Conservation (phyloP, 2,329 filamentous ascomycete species). For the Xylariaceae sp. region DNA sequence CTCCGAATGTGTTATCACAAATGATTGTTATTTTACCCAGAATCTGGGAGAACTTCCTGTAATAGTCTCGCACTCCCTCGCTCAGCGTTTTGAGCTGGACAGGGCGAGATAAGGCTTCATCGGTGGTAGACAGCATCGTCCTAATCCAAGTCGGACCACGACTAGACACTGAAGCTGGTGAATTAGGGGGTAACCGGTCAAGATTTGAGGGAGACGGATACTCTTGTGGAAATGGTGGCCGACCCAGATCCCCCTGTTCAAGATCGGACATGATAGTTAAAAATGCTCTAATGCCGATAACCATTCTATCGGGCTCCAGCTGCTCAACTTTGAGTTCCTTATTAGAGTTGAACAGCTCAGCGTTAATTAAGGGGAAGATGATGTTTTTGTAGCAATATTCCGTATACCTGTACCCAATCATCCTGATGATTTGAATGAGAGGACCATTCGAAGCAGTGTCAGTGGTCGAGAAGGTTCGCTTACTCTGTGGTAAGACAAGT, state of each 20-base stretch:
- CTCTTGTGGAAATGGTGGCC: slow-evolving; percentile 84
- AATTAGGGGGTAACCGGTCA: slow-evolving; percentile 55
- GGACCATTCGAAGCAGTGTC: slow-evolving; percentile 87
- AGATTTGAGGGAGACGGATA: slow-evolving; percentile 50
- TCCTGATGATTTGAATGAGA: slow-evolving; percentile 89
- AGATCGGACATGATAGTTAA: slow-evolving; percentile 91
- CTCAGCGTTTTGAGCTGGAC: slow-evolving; percentile 69
- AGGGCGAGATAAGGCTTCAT: slow-evolving; percentile 72
- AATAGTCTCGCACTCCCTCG: slow-evolving; percentile 83
- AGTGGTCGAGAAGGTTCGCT: slow-evolving; percentile 80
- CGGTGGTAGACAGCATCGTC: slow-evolving; percentile 48
- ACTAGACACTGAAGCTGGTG: slow-evolving; percentile 55
- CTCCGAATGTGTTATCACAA: slow-evolving; percentile 96
- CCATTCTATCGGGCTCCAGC: slow-evolving; percentile 93
- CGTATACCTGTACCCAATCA: slow-evolving; percentile 91
- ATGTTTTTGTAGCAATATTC: slow-evolving; percentile 92
- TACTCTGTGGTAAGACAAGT: slow-evolving; percentile 80
- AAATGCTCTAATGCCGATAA: slow-evolving; percentile 95
- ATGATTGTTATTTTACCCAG: slow-evolving; percentile 94
- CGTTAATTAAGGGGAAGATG: slow-evolving; percentile 95
- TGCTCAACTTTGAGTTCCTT: slow-evolving; percentile 87
- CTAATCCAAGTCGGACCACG: slow-evolving; percentile 36
- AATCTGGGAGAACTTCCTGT: slow-evolving; percentile 91
- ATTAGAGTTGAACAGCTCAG: slow-evolving; percentile 80
- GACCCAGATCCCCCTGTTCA: slow-evolving; percentile 79